Evolutionary conservation across 2,329 filamentous ascomycete species (phyloP), one percentile per base, ranked within the genome.

Genomic region (Leptographium procerum): DNA sequence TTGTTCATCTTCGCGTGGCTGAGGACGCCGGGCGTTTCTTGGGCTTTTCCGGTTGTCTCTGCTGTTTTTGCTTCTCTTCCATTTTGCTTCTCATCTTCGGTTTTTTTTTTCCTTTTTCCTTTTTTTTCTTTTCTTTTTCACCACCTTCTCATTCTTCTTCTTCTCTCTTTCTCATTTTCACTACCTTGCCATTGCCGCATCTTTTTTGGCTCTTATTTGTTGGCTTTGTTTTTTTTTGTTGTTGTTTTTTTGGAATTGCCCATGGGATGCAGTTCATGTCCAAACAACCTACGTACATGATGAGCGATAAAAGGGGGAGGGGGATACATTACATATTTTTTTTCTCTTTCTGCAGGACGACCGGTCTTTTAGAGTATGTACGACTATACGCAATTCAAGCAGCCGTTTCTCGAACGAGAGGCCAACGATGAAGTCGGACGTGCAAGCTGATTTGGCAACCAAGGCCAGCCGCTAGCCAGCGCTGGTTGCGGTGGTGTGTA

Each of bases 181-280:
- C 48, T 31, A 34, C n/a, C 29, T 36, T 36, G 29, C 29, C 36
- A 24, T 29, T 22, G 24, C 26, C 40, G 19, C 40, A 19, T 47
- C 33, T 53, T n/a, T 22, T 53, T 50, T 34, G 19, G 16, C 31
- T 45, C 31, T 31, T 54, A 29, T 51, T 59, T 34, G 29, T 51
- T 58, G 48, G 47, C 48, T 54, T 53, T 29, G 34, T 34, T 57
- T 58, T 29, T 54, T 33, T 57, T 58, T 43, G 34, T 50, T 52
- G 40, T 26, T 53, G 52, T 22, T 40, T 57, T 29, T 24, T n/a
- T 54, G 29, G 52, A 43, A 40, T 54, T 54, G 52, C 52, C 24
- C 9, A 13, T 24, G 52, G 52, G 52, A 33, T 54, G 52, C 34
- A 54, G 28, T 54, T 43, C 52, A 54, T 54, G 52, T 54, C 28